Percentiles rank a stretch among this genome's conserved stretches.
phyloP scores from a whole-genome alignment of 2,329 filamentous ascomycete genomes.

The Calonectria montana region DNA sequence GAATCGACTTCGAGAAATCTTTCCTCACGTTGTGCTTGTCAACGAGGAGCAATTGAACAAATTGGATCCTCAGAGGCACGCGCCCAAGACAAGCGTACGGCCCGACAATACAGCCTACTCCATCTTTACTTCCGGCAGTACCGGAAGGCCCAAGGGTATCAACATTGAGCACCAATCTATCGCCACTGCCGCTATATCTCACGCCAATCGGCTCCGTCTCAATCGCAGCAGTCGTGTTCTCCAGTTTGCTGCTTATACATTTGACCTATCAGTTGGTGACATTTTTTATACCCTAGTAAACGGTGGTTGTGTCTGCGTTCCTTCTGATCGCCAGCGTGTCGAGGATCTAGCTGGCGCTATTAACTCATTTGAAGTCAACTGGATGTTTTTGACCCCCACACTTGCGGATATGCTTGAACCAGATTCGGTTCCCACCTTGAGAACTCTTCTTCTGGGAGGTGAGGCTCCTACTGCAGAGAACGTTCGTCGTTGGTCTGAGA shows the following conservation, averaged over 20 bases:
- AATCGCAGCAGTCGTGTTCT: not conserved
- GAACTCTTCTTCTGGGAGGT: not conserved
- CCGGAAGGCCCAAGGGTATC: slow-evolving; percentile 2
- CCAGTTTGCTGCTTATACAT: not conserved
- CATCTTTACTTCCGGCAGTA: not conserved
- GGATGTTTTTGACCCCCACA: not conserved
- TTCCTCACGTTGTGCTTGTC: not conserved
- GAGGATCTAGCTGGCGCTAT: not conserved
- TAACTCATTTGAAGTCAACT: not conserved
- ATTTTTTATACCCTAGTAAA: not conserved
- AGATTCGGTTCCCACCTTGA: not conserved
- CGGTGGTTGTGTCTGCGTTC: not conserved
- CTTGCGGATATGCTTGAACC: slow-evolving; percentile 1
- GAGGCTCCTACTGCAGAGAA: not conserved
- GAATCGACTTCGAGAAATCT: not conserved
- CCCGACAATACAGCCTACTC: not conserved
- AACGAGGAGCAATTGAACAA: not conserved
- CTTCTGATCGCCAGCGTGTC: not conserved
- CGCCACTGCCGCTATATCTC: not conserved
- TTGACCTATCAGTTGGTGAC: not conserved
- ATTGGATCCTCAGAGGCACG: not conserved
- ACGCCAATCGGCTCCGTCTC: not conserved
- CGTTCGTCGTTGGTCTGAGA: not conserved
- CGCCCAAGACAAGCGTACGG: not conserved
- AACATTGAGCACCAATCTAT: not conserved